Percentiles rank a stretch among this genome's conserved stretches.
Evolutionary conservation across 306 rosid genomes (phyloP).

Genomic region (Citrullus mucosospermus): DNA sequence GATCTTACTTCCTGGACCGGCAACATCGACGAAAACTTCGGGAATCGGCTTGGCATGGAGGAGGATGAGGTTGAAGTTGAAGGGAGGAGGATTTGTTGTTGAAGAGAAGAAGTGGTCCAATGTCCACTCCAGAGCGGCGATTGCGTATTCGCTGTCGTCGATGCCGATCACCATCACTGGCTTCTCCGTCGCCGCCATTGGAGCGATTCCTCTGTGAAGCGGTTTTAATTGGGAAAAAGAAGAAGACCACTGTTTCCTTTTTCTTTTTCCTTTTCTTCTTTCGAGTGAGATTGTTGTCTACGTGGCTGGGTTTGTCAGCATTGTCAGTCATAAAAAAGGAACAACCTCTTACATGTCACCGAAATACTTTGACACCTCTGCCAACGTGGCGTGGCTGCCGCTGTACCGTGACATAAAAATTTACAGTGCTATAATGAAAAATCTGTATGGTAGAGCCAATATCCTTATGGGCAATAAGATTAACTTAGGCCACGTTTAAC

Average conservation of each 20-base stretch:
- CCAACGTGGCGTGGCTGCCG: neutral
- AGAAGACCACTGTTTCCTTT: neutral
- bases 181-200: constrained; percentile 12
- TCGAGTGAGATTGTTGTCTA: neutral
- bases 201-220: neutral
- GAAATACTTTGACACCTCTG: neutral
- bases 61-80: constrained; percentile 45
- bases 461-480: too few species aligned
- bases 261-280: neutral
- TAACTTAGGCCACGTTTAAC: too few species aligned
- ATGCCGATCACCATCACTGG: constrained; percentile 33
- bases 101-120: constrained; percentile 12
- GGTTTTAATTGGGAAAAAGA: neutral
- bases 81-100: neutral
- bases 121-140: constrained; percentile 37
- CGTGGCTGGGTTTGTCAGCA: neutral
- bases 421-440: too few species aligned
- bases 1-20: constrained; percentile 42
- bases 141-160: constrained; percentile 36
- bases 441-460: too few species aligned
- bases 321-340: neutral
- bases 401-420: too few species aligned
- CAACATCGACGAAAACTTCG: constrained; percentile 31
- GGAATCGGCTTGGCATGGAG: constrained; percentile 43
- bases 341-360: neutral